A percentile compares a stretch with the other conserved stretches of the same genome.
These are phyloP conservation scores for Nepenthes gracilis DNA, from an alignment of 148 eudicot genomes.

Conservation along the genomic window DNA sequence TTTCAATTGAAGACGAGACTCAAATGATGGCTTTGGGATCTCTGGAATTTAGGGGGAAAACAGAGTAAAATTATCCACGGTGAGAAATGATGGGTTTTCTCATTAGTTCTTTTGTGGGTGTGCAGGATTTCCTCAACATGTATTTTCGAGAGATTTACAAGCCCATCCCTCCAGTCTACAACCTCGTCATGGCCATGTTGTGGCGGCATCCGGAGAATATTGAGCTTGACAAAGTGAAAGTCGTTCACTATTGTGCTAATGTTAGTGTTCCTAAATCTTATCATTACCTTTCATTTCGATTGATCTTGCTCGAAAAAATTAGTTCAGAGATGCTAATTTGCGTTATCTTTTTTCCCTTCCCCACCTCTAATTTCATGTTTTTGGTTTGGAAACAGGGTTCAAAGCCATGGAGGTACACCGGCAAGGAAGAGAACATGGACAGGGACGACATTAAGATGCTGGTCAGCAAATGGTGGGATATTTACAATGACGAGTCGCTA, in stretches of 20 bases:
- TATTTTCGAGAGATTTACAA: constrained; percentile 55
- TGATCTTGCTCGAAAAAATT: too few relatives aligned
- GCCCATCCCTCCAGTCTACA: constrained; percentile 56
- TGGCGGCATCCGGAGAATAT: constrained; percentile 87
- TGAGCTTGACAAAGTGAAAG: constrained; percentile 42
- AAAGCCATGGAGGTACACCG: constrained; percentile 79
- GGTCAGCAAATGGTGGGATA: constrained; percentile 63
- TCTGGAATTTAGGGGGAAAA: too few relatives aligned
- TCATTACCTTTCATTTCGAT: not conserved
- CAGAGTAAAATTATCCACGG: too few relatives aligned
- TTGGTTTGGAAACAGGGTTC: constrained; percentile 29
- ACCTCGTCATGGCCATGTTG: constrained; percentile 62
- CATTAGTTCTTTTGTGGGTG: too few relatives aligned
- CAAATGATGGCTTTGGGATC: too few relatives aligned
- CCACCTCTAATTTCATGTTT: too few relatives aligned
- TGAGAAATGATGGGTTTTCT: too few relatives aligned
- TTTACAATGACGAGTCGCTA: constrained; percentile 37
- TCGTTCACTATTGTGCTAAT: constrained; percentile 78
- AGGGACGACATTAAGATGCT: constrained; percentile 55
- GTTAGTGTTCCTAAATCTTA: constrained; percentile 12
- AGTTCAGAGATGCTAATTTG: too few relatives aligned
- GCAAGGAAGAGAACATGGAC: constrained; percentile 56
- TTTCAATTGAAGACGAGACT: too few relatives aligned
- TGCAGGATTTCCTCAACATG: constrained; percentile 77
- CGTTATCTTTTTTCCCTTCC: too few relatives aligned